Evolutionary conservation across 768 basidiomycete genomes (phyloP).

Genomic region (Podaxis sp.): DNA sequence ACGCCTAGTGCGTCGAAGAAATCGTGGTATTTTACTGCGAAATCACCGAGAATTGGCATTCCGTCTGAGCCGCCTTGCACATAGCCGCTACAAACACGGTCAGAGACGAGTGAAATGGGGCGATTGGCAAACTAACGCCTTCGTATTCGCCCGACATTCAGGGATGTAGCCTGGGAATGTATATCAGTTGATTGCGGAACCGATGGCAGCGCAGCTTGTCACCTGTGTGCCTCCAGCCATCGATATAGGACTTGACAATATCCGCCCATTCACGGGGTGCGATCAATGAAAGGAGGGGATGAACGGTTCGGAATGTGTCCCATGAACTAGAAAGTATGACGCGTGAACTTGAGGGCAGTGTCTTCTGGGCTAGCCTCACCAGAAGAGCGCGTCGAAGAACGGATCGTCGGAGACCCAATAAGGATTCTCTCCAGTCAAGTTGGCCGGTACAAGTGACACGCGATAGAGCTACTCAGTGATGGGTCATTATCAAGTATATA

Average conservation of each 20-base stretch:
- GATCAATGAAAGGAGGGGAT: slow-evolving; percentile 45
- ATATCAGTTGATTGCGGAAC: background rate
- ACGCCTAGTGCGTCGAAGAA: slow-evolving; percentile 38
- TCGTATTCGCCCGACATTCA: slow-evolving; percentile 49
- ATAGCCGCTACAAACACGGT: slow-evolving; percentile 32
- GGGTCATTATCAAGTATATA: background rate
- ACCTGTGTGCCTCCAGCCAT: slow-evolving; percentile 51
- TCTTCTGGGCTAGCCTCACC: slow-evolving; percentile 26
- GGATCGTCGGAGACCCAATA: slow-evolving; percentile 46
- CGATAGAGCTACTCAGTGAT: slow-evolving; percentile 39
- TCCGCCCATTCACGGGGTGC: slow-evolving; percentile 45
- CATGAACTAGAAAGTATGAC: slow-evolving; percentile 36
- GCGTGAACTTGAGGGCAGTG: background rate
- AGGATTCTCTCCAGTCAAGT: slow-evolving; percentile 48
- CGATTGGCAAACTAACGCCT: slow-evolving; percentile 30
- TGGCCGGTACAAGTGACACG: slow-evolving; percentile 48
- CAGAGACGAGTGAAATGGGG: background rate
- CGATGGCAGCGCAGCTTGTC: background rate
- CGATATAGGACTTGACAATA: slow-evolving; percentile 47
- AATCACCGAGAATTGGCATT: slow-evolving; percentile 53
- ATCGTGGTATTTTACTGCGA: slow-evolving; percentile 43
- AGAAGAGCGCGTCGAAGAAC: slow-evolving; percentile 52
- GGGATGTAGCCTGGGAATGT: slow-evolving; percentile 39
- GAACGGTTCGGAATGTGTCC: slow-evolving; percentile 54
- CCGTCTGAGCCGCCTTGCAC: slow-evolving; percentile 50